phyloP scores from a whole-genome alignment of 2,329 filamentous ascomycete genomes.

The Colletotrichum sp. region DNA sequence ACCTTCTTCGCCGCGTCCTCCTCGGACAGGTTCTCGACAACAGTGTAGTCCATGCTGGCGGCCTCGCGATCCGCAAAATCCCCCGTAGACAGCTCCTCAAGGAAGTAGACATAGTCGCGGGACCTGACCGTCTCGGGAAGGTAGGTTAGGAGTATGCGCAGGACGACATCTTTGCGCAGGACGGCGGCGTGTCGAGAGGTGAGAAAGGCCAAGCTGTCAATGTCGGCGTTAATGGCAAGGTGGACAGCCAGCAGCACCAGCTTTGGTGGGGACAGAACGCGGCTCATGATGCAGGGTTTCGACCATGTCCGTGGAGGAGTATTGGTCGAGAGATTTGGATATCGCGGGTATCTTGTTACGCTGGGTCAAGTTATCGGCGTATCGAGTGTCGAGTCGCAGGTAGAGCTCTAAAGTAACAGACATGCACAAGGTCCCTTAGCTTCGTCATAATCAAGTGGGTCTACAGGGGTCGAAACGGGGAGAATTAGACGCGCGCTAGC shows the following conservation, averaged over 20 bases:
- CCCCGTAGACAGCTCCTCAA: slow-evolving; percentile 61
- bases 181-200: slow-evolving; percentile 60
- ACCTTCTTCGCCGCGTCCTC: slow-evolving; percentile 68
- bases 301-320: background rate
- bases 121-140: slow-evolving; percentile 75
- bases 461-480: background rate
- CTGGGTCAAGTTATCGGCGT: background rate
- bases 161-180: slow-evolving; percentile 67
- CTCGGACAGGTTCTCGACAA: slow-evolving; percentile 65
- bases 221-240: slow-evolving; percentile 69
- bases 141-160: slow-evolving; percentile 78
- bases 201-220: slow-evolving; percentile 66
- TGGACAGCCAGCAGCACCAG: slow-evolving; percentile 76
- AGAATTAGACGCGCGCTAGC: slow-evolving; percentile 7
- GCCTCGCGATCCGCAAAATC: slow-evolving; percentile 45
- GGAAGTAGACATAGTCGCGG: slow-evolving; percentile 63
- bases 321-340: background rate
- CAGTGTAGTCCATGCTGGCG: slow-evolving; percentile 57
- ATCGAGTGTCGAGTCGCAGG: background rate
- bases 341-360: background rate
- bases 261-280: slow-evolving; percentile 67
- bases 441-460: slow-evolving; percentile 11
- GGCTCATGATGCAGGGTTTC: slow-evolving; percentile 35
- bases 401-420: background rate
- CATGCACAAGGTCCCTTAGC: background rate